Evolutionary conservation across 2,329 filamentous ascomycete genomes (phyloP).

Genomic region (Moelleriella libera): DNA sequence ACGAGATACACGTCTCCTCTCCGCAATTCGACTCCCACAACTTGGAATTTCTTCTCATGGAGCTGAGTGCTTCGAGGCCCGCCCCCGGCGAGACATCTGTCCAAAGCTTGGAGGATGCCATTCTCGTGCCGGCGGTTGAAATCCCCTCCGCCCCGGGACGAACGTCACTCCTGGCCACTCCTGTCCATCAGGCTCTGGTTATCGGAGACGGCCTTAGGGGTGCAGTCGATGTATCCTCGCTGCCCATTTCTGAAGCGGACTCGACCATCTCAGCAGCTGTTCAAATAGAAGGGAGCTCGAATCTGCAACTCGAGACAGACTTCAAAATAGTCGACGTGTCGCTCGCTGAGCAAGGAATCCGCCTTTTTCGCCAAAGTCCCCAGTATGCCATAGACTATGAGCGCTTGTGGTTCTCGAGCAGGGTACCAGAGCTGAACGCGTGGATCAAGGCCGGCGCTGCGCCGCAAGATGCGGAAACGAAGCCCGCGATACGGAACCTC

Average conservation of each 20-base stretch:
- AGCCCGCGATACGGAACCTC: slow-evolving; percentile 50
- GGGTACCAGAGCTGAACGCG: slow-evolving; percentile 46
- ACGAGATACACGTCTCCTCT: slow-evolving; percentile 49
- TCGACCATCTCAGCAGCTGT: slow-evolving; percentile 40
- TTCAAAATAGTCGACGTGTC: slow-evolving; percentile 50
- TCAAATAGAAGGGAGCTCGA: slow-evolving; percentile 34
- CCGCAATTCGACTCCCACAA: slow-evolving; percentile 45
- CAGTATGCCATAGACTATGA: slow-evolving; percentile 60
- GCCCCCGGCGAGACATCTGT: slow-evolving; percentile 18
- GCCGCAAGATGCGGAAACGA: slow-evolving; percentile 33
- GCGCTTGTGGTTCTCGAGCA: slow-evolving; percentile 58
- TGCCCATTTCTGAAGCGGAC: slow-evolving; percentile 23
- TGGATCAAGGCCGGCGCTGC: slow-evolving; percentile 47
- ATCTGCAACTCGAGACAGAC: slow-evolving; percentile 20
- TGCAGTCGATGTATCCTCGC: slow-evolving; percentile 36
- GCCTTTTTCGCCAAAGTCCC: slow-evolving; percentile 53
- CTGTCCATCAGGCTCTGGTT: slow-evolving; percentile 70
- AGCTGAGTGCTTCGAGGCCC: slow-evolving; percentile 26
- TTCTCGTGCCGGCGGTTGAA: slow-evolving; percentile 64
- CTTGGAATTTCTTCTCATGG: slow-evolving; percentile 48
- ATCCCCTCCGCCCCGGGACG: slow-evolving; percentile 52
- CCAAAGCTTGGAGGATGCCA: slow-evolving; percentile 41
- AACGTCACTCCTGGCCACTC: slow-evolving; percentile 56
- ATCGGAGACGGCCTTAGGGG: slow-evolving; percentile 61
- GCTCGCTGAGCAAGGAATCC: slow-evolving; percentile 47